Conservation (phyloP, 805 yeast species). For the Teunomyces tritomae region DNA sequence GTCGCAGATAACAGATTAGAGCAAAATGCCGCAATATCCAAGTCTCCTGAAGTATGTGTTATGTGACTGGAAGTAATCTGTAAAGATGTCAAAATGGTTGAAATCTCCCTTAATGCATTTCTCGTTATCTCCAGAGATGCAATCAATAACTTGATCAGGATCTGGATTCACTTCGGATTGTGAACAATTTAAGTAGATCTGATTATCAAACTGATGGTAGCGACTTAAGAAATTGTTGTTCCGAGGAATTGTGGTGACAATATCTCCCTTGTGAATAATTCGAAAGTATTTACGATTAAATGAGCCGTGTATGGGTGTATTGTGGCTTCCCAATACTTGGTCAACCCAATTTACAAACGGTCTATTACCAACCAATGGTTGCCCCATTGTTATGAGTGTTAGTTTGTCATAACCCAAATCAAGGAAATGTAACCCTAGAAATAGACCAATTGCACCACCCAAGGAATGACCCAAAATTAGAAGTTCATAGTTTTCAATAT, state of each 20-base stretch:
- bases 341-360: conserved; percentile 39
- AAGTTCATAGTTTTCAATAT: conserved; percentile 12
- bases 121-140: conserved; percentile 24
- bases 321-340: conserved; percentile 26
- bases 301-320: conserved; percentile 17
- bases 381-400: conserved; percentile 42
- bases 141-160: conserved; percentile 31
- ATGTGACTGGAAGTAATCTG: conserved; percentile 27
- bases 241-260: conserved; percentile 29
- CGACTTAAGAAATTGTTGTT: conserved; percentile 12
- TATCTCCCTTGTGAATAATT: conserved; percentile 26
- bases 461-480: conserved; percentile 29
- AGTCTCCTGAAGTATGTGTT: conserved; percentile 36
- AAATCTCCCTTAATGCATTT: conserved; percentile 33
- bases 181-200: conserved; percentile 29
- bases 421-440: conserved; percentile 35
- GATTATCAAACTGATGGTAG: conserved; percentile 36
- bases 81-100: conserved; percentile 9
- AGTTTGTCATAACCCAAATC: conserved; percentile 31
- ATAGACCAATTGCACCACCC: conserved; percentile 42
- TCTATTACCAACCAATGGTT: conserved; percentile 41
- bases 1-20: conserved; percentile 9
- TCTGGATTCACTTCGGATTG: conserved; percentile 22
- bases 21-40: conserved; percentile 20
- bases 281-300: conserved; percentile 18